Evolutionary conservation across 176 grass and related monocot species (phyloP), one percentile per base, ranked within the genome.

Genomic region (Avena sativa): DNA sequence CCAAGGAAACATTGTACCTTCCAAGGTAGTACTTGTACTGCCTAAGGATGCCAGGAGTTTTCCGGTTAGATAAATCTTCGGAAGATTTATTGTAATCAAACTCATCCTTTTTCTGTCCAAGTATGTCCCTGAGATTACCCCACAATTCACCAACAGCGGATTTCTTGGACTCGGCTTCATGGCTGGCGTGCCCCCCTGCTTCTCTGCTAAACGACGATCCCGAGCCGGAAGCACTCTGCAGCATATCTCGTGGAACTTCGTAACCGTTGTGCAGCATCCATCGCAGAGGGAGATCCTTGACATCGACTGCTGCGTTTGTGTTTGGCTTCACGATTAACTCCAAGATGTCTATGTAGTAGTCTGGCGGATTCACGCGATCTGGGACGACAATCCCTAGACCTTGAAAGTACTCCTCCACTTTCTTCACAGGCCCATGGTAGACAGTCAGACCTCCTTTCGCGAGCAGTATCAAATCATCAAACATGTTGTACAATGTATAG

Each of bases 191-290:
- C 19, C 15, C 74, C 16, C 53, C 86, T 1, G 21, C 47, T 47
- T 15, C 66, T 81, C 88, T 90, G 55, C 81, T 88, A 17, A 88
- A 63, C 1, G 95, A 92, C 15, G 85, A 79, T 34, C 92, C 92
- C 19, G 76, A 28, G 4, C 89, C 95, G 26, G 85, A 88, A 84
- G 85, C 20, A 78, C 84, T 81, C 71, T 94, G 89, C 48, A 97
- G 66, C 90, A 97, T 94, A 53, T 97, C 95, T 47, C 92, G 57
- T 10, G 95, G 95, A 48, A 97, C 95, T 15, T 94, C 86, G 7
- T 94, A 97, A 0, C 90, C 95, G 38, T 97, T 97, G 61, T 97
- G 90, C 17, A 97, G 74, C 95, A 97, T 94, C 95, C 95, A 97
- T 71, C 92, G 85, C 8, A 97, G 81, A 26, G 95, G 92, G 50